phyloP scores from a whole-genome alignment of 768 basidiomycete genomes.

The Phlegmacium glaucopus region DNA sequence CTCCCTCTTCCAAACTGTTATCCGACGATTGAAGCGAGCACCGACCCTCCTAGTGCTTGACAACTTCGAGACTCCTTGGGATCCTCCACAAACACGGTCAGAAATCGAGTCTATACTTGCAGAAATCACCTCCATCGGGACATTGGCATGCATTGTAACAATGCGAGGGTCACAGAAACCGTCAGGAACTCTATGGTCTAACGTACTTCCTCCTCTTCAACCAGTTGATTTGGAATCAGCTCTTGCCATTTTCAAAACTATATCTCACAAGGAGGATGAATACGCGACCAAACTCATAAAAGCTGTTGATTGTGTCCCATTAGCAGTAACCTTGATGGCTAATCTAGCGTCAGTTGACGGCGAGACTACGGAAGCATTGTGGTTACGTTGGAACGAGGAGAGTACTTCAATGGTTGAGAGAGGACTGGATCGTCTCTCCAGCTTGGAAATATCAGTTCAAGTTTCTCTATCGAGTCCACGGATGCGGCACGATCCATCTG shows the following conservation, averaged over 20 bases:
- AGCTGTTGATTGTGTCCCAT: conserved; percentile 30
- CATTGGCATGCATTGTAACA: conserved; percentile 23
- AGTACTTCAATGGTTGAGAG: conserved; percentile 24
- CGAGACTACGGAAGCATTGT: conserved; percentile 24
- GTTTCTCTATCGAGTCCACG: conserved; percentile 27
- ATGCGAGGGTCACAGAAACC: conserved; percentile 29
- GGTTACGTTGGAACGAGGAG: conserved; percentile 27
- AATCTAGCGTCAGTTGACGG: conserved; percentile 29
- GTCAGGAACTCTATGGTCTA: conserved; percentile 20
- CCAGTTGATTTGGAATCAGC: conserved; percentile 24
- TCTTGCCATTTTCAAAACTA: conserved; percentile 19
- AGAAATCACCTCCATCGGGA: conserved; percentile 16
- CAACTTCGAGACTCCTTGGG: conserved; percentile 34
- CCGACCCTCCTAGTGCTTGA: conserved; percentile 25
- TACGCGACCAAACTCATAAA: conserved; percentile 20
- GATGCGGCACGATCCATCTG: conserved; percentile 21
- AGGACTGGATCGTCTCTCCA: conserved; percentile 24
- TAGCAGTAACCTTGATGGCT: conserved; percentile 30
- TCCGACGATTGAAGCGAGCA: conserved; percentile 6
- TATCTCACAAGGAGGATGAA: conserved; percentile 20
- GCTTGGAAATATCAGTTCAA: conserved; percentile 27
- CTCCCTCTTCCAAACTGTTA: conserved; percentile 13
- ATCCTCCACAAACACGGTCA: conserved; percentile 17
- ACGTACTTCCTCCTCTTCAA: conserved; percentile 21
- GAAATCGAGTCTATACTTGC: conserved; percentile 22